Evolutionary conservation across 1,284 basidiomycete species (phyloP), one percentile per base, ranked within the genome.

Genomic region (Ustilago sp.): DNA sequence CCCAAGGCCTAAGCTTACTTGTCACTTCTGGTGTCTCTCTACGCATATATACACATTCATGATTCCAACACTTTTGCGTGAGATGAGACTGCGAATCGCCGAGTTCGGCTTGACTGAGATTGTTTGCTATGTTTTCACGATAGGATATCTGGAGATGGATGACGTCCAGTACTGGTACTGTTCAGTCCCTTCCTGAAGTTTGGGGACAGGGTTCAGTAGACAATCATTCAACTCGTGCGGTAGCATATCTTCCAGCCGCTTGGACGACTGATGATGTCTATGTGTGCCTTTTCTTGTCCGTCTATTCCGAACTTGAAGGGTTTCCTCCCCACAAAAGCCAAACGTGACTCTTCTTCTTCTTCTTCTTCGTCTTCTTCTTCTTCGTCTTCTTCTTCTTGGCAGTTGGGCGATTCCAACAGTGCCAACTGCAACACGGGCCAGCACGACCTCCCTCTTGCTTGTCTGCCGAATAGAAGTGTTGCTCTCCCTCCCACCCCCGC

Each of bases 1-100:
- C 84, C 84, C 45, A 74, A 62, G 65, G 59, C 59, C 19, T 70
- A 59, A 59, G 47, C 4, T 12, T 32, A 12, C 43, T 50, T 32
- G 19, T 34, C 31, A 52, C 28, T 31, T 34, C 31, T 15, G 8
- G n/a, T 32, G 9, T 50, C 36, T 58, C 34, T 59, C 39, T 56
- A 17, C 7, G 11, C n/a, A 52, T 62, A 58, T 50, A 67, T 39
- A 69, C 52, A 57, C 57, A 63, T 38, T 53, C 11, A 41, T 52
- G 13, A 51, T 61, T 41, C 17, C 9, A 6, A 50, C 28, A 8
- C 32, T 2, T 2, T 56, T 15, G 51, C 31, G 6, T 53, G 51
- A 4, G 32, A 53, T 51, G 7, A 4, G 28, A 41, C 11, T 55
- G 53, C n/a, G 1, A n/a, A 31, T 38, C 28, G 53, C 17, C 8